Evolutionary conservation across 106 monocot species (phyloP).

Genomic region (Apostasia ramifera): DNA sequence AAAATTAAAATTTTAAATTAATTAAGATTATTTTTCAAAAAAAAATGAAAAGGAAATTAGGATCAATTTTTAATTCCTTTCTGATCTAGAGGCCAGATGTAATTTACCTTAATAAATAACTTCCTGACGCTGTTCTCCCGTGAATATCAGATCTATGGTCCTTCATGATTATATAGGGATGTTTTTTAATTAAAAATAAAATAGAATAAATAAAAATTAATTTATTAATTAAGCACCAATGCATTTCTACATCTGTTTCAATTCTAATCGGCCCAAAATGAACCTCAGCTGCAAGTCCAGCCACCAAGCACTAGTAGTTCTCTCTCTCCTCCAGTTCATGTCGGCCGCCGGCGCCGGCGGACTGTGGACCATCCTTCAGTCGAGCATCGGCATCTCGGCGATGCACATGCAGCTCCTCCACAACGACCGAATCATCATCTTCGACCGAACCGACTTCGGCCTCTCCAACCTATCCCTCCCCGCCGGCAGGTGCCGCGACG

Average conservation of each 20-base stretch:
- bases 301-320: neutral
- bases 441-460: slow-evolving; percentile 37
- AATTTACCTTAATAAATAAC: too few species aligned
- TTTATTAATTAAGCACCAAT: too few species aligned
- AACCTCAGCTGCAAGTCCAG: neutral
- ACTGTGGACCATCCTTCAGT: slow-evolving; percentile 15
- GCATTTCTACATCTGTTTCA: neutral
- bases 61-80: too few species aligned
- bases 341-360: neutral
- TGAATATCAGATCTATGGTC: too few species aligned
- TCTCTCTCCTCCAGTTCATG: neutral
- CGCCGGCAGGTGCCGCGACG: slow-evolving; percentile 16
- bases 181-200: too few species aligned
- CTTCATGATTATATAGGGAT: too few species aligned
- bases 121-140: too few species aligned
- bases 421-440: slow-evolving; percentile 25
- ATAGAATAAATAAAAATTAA: too few species aligned
- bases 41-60: too few species aligned
- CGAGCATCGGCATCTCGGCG: slow-evolving; percentile 21
- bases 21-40: too few species aligned
- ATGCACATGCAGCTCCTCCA: slow-evolving; percentile 38
- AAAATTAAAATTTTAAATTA: too few species aligned
- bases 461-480: slow-evolving; percentile 25
- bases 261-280: neutral
- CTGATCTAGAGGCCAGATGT: too few species aligned